phyloP scores from a whole-genome alignment of 2,329 filamentous ascomycete species.

The Chrysoporthe puriensis region DNA sequence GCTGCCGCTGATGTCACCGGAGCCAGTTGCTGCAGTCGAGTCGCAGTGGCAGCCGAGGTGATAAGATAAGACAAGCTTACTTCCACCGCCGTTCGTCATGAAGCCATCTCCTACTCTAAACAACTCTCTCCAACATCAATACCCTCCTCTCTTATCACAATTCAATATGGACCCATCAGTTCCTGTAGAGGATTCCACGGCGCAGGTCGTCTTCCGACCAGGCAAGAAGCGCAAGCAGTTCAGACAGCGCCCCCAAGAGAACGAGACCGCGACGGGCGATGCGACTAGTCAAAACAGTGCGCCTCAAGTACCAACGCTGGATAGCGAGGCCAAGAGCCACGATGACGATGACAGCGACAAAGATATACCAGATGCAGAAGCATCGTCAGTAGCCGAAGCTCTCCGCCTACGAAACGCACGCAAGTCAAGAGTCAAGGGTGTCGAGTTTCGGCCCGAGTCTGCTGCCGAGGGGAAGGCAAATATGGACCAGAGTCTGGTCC shows the following conservation, averaged over 20 bases:
- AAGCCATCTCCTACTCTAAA: not conserved
- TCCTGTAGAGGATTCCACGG: constrained; percentile 29
- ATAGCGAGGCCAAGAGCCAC: constrained; percentile 27
- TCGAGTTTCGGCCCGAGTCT: constrained; percentile 54
- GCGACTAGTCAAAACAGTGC: constrained; percentile 10
- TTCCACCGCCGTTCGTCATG: constrained; percentile 7
- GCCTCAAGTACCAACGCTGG: constrained; percentile 15
- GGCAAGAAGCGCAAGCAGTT: constrained; percentile 65
- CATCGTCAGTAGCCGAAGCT: constrained; percentile 53
- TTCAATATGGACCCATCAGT: constrained; percentile 32
- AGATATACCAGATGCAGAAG: constrained; percentile 30
- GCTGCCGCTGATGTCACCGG: constrained; percentile 13
- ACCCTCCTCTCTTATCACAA: not conserved
- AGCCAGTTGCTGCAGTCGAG: not conserved
- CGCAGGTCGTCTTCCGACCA: constrained; percentile 55
- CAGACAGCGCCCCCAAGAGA: constrained; percentile 50
- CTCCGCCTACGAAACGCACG: constrained; percentile 57
- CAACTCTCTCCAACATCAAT: not conserved
- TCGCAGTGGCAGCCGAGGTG: not conserved
- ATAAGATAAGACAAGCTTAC: constrained; percentile 28
- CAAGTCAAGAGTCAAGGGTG: constrained; percentile 55
- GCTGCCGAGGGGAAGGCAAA: constrained; percentile 32
- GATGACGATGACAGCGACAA: constrained; percentile 25
- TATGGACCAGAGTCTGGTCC: constrained; percentile 40
- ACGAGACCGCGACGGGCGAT: constrained; percentile 9